A percentile compares a stretch with the other conserved stretches of the same genome.
Evolutionary conservation across 495 filamentous ascomycete species (phyloP).

Genomic region (Aspergillus taichungensis): DNA sequence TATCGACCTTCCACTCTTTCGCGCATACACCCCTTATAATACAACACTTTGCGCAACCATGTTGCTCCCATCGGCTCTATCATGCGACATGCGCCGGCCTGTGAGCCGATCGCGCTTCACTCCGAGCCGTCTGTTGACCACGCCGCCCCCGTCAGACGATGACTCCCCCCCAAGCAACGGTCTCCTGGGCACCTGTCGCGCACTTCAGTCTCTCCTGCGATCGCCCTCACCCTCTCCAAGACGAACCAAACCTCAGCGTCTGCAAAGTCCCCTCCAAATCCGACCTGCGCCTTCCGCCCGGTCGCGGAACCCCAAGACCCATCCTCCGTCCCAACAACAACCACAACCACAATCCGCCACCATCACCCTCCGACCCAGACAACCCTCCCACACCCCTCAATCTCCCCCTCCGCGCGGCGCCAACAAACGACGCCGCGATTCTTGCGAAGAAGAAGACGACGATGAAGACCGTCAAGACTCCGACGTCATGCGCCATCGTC

Average conservation of each 20-base stretch:
- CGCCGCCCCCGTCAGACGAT: constrained; percentile 49
- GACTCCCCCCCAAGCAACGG: constrained; percentile 44
- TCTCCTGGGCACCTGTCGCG: constrained; percentile 60
- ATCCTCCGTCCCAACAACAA: constrained; percentile 30
- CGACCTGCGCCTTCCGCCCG: constrained; percentile 43
- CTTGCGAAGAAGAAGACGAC: constrained; percentile 44
- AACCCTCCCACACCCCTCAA: no score
- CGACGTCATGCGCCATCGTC: constrained; percentile 11
- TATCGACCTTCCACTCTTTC: constrained; percentile 1
- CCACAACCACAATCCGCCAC: constrained; percentile 1
- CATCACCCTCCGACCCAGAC: no score
- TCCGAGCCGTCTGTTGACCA: constrained; percentile 54
- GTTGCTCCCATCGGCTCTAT: constrained; percentile 63
- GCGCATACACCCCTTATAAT: neutral
- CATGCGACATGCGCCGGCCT: constrained; percentile 57
- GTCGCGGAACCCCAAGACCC: constrained; percentile 25
- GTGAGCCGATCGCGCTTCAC: constrained; percentile 29
- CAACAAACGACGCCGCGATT: constrained; percentile 55
- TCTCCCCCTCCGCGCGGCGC: constrained; percentile 32
- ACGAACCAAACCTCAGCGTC: constrained; percentile 31
- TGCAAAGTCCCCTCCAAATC: constrained; percentile 42
- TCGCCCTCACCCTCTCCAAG: constrained; percentile 31
- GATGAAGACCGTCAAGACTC: constrained; percentile 28
- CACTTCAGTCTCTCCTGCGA: constrained; percentile 58
- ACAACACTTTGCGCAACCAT: constrained; percentile 29